phyloP scores from a whole-genome alignment of 2,329 filamentous ascomycete species.

The Stromatinia cepivora region DNA sequence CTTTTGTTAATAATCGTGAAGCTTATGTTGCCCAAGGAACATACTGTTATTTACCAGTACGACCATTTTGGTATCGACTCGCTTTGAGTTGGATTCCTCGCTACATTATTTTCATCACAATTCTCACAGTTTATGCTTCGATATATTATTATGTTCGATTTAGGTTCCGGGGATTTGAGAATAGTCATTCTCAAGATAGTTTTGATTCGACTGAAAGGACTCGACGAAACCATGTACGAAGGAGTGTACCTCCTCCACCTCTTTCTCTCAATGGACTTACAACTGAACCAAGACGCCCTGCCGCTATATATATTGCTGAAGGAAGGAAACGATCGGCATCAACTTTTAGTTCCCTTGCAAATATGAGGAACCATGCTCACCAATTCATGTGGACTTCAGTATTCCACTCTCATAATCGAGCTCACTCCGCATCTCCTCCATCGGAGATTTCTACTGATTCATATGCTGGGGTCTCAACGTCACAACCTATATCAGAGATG shows the following conservation, averaged over 20 bases:
- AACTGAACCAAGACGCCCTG: conserved; percentile 29
- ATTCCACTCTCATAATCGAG: conserved; percentile 29
- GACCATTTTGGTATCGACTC: conserved; percentile 67
- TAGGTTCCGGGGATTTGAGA: conserved; percentile 39
- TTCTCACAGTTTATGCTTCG: conserved; percentile 63
- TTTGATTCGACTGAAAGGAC: conserved; percentile 22
- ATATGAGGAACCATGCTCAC: conserved; percentile 29
- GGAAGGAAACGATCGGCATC: conserved; percentile 29
- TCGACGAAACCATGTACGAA: conserved; percentile 20
- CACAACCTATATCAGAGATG: conserved; percentile 28
- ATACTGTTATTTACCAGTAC: conserved; percentile 68
- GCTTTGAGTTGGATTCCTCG: conserved; percentile 72
- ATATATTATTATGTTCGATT: conserved; percentile 68
- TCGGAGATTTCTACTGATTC: conserved; percentile 32
- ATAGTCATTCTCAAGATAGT: conserved; percentile 22
- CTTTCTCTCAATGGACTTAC: conserved; percentile 37
- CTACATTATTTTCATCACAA: conserved; percentile 65
- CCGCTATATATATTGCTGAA: conserved; percentile 22
- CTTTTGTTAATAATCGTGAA: conserved; percentile 56
- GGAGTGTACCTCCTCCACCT: conserved; percentile 33
- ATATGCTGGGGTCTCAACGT: conserved; percentile 29
- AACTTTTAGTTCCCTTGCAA: conserved; percentile 28
- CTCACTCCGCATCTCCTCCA: conserved; percentile 26
- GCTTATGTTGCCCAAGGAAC: conserved; percentile 64
- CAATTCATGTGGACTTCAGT: conserved; percentile 38